Evolutionary conservation across 257 asterid genomes (phyloP).

Genomic region (Nicotiana paniculata): DNA sequence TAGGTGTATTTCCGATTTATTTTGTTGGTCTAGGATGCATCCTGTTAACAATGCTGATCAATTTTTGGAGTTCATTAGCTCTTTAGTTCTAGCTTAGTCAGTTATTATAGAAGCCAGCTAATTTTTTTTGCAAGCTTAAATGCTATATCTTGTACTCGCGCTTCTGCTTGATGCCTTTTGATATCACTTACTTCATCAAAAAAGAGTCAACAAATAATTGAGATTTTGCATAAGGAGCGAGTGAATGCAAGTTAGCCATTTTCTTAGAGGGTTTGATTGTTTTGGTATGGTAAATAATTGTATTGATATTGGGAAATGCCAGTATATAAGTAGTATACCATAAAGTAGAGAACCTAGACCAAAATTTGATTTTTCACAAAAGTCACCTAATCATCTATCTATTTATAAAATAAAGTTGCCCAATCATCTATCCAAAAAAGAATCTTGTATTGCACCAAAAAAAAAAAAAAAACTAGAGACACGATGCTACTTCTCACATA

Average conservation of each 20-base stretch:
- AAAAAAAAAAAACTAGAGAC: neutral
- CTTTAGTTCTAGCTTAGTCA: too few relatives aligned
- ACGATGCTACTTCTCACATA: neutral
- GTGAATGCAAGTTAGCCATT: neutral
- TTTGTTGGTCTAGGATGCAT: too few relatives aligned
- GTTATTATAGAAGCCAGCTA: too few relatives aligned
- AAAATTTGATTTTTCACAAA: neutral
- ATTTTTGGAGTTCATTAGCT: too few relatives aligned
- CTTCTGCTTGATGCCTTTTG: too few relatives aligned
- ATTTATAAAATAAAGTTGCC: neutral
- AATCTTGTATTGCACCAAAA: neutral
- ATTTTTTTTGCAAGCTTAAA: too few relatives aligned
- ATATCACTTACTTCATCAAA: too few relatives aligned
- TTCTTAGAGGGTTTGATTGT: neutral
- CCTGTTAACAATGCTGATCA: too few relatives aligned
- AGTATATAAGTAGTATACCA: neutral
- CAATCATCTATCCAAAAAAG: neutral
- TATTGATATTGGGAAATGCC: neutral
- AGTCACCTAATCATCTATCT: neutral
- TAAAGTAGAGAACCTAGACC: neutral
- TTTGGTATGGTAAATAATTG: neutral
- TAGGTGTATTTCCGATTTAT: too few relatives aligned
- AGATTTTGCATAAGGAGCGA: neutral
- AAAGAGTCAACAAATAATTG: neutral
- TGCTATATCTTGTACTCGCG: too few relatives aligned